Percentiles rank a stretch among this genome's conserved stretches.
These are phyloP conservation scores for Curvularia verruculosa DNA, from an alignment of 2,329 filamentous ascomycete species.

Conservation along the genomic window DNA sequence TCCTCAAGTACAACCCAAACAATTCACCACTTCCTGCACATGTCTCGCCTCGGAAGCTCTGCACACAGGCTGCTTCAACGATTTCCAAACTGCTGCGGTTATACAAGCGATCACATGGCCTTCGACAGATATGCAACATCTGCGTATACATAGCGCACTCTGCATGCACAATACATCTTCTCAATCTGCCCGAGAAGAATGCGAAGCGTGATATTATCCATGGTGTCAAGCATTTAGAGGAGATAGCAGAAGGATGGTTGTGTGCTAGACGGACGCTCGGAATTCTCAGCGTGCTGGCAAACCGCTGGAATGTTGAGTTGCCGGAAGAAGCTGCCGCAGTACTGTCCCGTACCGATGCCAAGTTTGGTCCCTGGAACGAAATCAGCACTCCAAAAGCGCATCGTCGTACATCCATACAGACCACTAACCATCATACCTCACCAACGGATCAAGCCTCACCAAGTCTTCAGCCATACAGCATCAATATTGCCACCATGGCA, in stretches of 20 bases:
- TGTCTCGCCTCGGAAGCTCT: constrained; percentile 88
- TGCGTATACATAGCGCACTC: constrained; percentile 95
- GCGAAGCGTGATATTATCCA: constrained; percentile 88
- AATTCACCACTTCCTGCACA: constrained; percentile 84
- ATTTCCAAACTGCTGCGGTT: constrained; percentile 94
- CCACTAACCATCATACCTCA: constrained; percentile 24
- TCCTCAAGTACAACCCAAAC: constrained; percentile 84
- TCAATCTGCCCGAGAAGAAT: constrained; percentile 92
- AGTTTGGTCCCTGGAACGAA: constrained; percentile 69
- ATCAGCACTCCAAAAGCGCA: constrained; percentile 35
- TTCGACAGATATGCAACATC: constrained; percentile 95
- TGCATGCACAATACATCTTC: constrained; percentile 90
- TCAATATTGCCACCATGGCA: constrained; percentile 31
- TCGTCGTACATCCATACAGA: constrained; percentile 24
- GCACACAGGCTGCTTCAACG: constrained; percentile 83
- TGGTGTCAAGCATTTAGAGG: constrained; percentile 88
- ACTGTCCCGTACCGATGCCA: constrained; percentile 77
- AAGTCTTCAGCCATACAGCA: constrained; percentile 40
- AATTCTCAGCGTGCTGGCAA: constrained; percentile 81
- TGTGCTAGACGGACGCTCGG: constrained; percentile 83
- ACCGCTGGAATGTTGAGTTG: constrained; percentile 88
- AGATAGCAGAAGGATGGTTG: constrained; percentile 94
- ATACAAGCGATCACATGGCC: constrained; percentile 89
- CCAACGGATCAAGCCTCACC: constrained; percentile 33
- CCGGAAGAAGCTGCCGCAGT: constrained; percentile 81